phyloP scores from a whole-genome alignment of 2,329 filamentous ascomycete species.

The Aspergillus sp. region DNA sequence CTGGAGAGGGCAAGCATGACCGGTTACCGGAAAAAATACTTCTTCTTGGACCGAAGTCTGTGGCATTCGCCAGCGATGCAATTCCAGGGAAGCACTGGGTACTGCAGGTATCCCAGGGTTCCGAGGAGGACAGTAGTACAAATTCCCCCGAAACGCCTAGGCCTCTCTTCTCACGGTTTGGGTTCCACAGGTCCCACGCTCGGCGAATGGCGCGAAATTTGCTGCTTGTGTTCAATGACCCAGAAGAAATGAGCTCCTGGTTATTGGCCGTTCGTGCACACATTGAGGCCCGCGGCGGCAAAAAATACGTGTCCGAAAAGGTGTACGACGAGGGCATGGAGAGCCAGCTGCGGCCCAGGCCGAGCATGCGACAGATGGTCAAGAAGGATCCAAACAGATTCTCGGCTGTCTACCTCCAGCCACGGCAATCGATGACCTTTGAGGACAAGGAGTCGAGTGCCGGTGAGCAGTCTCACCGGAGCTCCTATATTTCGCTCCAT shows the following conservation, averaged over 20 bases:
- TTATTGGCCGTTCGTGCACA: slow-evolving; percentile 45
- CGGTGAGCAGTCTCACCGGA: slow-evolving; percentile 27
- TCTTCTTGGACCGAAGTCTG: slow-evolving; percentile 45
- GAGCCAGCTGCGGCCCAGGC: slow-evolving; percentile 27
- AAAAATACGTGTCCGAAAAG: slow-evolving; percentile 43
- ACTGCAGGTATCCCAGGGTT: slow-evolving; percentile 45
- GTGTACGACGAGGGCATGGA: slow-evolving; percentile 29
- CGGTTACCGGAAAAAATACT: slow-evolving; percentile 50
- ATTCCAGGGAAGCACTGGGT: slow-evolving; percentile 52
- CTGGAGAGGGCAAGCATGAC: slow-evolving; percentile 45
- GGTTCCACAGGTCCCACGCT: slow-evolving; percentile 35
- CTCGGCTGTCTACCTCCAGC: slow-evolving; percentile 29
- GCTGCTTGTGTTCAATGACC: slow-evolving; percentile 44
- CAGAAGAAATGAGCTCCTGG: slow-evolving; percentile 48
- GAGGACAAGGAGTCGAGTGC: slow-evolving; percentile 26
- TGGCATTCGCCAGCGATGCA: slow-evolving; percentile 51
- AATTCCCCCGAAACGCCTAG: slow-evolving; percentile 31
- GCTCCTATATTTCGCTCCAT: slow-evolving; percentile 30
- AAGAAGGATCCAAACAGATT: slow-evolving; percentile 36
- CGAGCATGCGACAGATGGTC: slow-evolving; percentile 33
- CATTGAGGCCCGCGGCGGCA: slow-evolving; percentile 48
- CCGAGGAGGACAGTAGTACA: slow-evolving; percentile 28
- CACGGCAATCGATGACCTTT: slow-evolving; percentile 23
- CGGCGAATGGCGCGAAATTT: slow-evolving; percentile 40
- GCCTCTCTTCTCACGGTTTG: slow-evolving; percentile 41